Percentiles rank a stretch among this genome's conserved stretches.
Conservation (phyloP, 1,284 basidiomycete species). For the Rhodotorula sp. region DNA sequence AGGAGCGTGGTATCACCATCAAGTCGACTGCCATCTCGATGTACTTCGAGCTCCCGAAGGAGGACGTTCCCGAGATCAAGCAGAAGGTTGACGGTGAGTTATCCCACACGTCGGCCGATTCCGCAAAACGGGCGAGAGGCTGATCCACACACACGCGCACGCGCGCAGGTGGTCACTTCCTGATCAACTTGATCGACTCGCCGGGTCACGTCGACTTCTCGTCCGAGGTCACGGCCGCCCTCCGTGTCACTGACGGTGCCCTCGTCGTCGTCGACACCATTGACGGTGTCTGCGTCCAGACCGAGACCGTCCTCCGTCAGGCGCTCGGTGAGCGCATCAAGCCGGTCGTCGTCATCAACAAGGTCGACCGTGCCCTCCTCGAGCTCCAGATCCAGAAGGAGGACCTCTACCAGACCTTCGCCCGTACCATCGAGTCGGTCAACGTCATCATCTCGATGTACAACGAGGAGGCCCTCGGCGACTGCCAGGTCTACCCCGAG, state of each 20-base stretch:
- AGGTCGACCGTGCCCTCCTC: conserved; percentile 98
- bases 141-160: neutral
- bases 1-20: conserved; percentile 99
- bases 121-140: neutral
- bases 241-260: conserved; percentile 92
- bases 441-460: conserved; percentile 99
- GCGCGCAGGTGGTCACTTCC: conserved; percentile 80
- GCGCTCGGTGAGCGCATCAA: conserved; percentile 98
- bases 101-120: neutral
- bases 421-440: conserved; percentile 90
- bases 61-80: conserved; percentile 77
- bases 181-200: conserved; percentile 99
- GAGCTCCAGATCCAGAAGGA: conserved; percentile 98
- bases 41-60: conserved; percentile 96
- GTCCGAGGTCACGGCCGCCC: conserved; percentile 98
- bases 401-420: conserved; percentile 96
- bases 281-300: conserved; percentile 99
- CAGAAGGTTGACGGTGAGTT: conserved; percentile 83
- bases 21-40: conserved; percentile 99
- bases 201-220: conserved; percentile 99
- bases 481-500: conserved; percentile 99
- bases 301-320: conserved; percentile 98
- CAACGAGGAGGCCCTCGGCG: conserved; percentile 89
- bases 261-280: conserved; percentile 91
- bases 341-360: conserved; percentile 99